These are phyloP conservation scores for Zygosaccharomyces bisporus DNA, from an alignment of 805 yeast species.

Conservation along the genomic window DNA sequence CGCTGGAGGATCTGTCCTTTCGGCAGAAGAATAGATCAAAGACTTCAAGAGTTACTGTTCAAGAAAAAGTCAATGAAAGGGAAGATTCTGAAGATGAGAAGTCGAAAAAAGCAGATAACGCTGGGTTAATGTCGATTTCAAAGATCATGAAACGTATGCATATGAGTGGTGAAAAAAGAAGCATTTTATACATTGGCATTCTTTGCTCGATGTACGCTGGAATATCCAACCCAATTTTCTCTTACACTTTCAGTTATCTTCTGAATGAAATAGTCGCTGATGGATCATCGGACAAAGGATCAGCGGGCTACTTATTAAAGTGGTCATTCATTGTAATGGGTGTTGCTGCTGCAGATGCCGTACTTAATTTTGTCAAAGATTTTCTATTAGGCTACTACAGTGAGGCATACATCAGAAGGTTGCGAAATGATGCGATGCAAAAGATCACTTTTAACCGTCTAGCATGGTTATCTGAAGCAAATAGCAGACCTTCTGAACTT, in stretches of 20 bases:
- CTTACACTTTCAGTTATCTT: constrained; percentile 70
- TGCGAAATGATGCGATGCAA: constrained; percentile 50
- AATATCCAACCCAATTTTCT: constrained; percentile 67
- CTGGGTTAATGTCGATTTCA: constrained; percentile 26
- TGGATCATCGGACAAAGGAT: constrained; percentile 28
- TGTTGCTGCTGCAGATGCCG: constrained; percentile 62
- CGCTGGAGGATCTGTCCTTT: neutral
- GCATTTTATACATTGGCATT: constrained; percentile 47
- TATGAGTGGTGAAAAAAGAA: constrained; percentile 25
- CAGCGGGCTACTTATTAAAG: constrained; percentile 39
- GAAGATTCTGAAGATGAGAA: constrained; percentile 8
- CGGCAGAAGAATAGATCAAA: constrained; percentile 1
- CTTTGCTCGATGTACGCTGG: constrained; percentile 54
- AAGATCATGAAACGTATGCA: constrained; percentile 34
- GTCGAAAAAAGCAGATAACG: constrained; percentile 19
- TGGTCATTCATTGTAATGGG: constrained; percentile 70
- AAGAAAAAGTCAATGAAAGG: neutral
- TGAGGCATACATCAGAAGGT: constrained; percentile 59
- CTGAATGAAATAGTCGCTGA: constrained; percentile 58
- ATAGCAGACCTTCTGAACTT: constrained; percentile 47
- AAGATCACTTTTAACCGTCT: constrained; percentile 50
- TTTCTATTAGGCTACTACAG: constrained; percentile 53
- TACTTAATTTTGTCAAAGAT: constrained; percentile 48
- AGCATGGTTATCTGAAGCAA: constrained; percentile 47
- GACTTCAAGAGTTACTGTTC: constrained; percentile 6